Conservation (phyloP, 2,329 filamentous ascomycete species). For the Pleurostoma richardsiae region DNA sequence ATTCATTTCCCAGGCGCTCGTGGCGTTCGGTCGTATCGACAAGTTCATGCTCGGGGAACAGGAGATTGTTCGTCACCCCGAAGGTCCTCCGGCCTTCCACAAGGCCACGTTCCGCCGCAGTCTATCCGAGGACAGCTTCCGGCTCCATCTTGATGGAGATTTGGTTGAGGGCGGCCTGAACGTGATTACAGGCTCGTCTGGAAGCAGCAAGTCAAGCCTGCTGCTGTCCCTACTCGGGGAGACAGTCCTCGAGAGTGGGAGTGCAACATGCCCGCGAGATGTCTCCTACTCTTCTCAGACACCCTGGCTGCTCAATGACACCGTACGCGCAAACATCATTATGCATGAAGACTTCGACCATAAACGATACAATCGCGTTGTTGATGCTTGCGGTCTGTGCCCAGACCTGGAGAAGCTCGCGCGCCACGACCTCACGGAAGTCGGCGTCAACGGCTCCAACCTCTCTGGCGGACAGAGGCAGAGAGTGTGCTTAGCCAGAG, state of each 20-base stretch:
- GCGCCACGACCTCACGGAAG: conserved; percentile 10
- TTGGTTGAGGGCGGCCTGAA: conserved; percentile 20
- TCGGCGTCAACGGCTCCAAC: conserved; percentile 12
- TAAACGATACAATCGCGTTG: neutral
- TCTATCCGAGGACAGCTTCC: conserved; percentile 15
- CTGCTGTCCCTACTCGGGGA: neutral
- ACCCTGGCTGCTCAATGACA: neutral
- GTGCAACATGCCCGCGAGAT: neutral
- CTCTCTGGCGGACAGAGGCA: conserved; percentile 17
- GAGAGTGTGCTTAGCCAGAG: conserved; percentile 12
- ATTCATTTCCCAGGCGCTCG: conserved; percentile 18
- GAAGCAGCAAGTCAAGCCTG: neutral
- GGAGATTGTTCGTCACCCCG: conserved; percentile 17
- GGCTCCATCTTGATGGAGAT: conserved; percentile 10
- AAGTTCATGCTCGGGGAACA: conserved; percentile 18
- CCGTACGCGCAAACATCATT: neutral
- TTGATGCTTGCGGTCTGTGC: neutral
- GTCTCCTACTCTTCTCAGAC: neutral
- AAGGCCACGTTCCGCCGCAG: conserved; percentile 22
- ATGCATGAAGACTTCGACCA: neutral
- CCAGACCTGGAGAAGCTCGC: conserved; percentile 52
- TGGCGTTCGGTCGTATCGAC: conserved; percentile 22
- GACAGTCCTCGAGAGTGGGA: neutral
- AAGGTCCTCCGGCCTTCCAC: conserved; percentile 19
- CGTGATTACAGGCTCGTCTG: conserved; percentile 20